Base-by-base conservation (phyloP, 345 rosid species). In the Pistacia atlantica region DNA sequence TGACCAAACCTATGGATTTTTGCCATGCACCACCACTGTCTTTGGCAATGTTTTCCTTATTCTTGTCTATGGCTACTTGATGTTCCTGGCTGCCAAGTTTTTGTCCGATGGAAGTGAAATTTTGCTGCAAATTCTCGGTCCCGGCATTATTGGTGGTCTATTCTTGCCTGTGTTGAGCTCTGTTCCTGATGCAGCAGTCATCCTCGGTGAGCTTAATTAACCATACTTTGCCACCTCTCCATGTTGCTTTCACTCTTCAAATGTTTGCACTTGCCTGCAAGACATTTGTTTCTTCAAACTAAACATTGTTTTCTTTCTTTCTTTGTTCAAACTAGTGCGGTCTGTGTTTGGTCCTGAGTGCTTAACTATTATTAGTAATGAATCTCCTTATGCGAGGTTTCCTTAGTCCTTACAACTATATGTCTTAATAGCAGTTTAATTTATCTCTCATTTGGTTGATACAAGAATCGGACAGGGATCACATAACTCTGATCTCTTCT, bases 181-280 rank as follows among this genome's bases (percentile, higher is more conserved):
- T n/a, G 86, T 89, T 72, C 92, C 90, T 7, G 90, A 87, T 75
- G 92, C 92, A 17, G 78, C 83, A 71, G 84, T 89, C 80, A 89
- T 87, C 18, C 87, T 89, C 1, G 90, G 57, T 54, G 57, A 54
- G 57, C 18, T 54, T 42, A 42, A 42, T 42, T 42, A 42, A 42
- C 46, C 46, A 5, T 42, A 42, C 8, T 42, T 42, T 42, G 8
- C 46, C 9, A 42, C 46, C 46, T 42, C 46, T 54, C 57, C 1
- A 54, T 2, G 3, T 14, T 14, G 18, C 18, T 54, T 54, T 54
- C 57, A 54, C 55, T 51, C 17, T 14, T 51, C 55, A 51, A 12
- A 51, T 51, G 13, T 51, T 51, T 14, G 17, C 55, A 42, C 17
- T 51, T 51, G 55, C 55, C 4, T 51, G 55, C 55, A 12, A 51